Base-by-base conservation (phyloP, 2,329 filamentous ascomycete genomes). In the Fusarium sp. region DNA sequence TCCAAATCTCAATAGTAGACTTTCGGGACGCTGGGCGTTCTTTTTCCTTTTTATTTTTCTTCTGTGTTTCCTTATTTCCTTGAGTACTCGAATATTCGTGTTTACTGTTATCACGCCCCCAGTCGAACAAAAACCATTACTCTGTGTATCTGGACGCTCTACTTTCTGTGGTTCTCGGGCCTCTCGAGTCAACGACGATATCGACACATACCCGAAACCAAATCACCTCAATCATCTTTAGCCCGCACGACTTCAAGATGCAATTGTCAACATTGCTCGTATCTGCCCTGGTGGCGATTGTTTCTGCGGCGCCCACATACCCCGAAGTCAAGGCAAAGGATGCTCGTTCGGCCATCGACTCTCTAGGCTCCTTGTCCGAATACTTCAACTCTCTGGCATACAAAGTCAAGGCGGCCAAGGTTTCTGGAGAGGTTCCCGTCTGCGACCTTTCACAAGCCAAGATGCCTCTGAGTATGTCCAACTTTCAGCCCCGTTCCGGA, bases 381-480 rank as follows among this genome's bases (percentile, higher is more conserved):
- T 92, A 92, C 83, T 92, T 92, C 84, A 89, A 89, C 80, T 81
- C 89, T 75, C 80, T 92, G 70, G 89, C 89, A 32, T 71, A 81
- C 64, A 92, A 90, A 80, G 85, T 90, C 52, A 84, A 88, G 77
- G 81, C 83, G 32, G 85, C 84, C 64, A 87, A 84, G 78, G 70
- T 80, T 14, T 84, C 86, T 70, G 72, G 82, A 3, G 64, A 71
- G 8, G 81, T 85, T 13, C 87, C 88, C 1, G 76, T 83, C 32
- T 92, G 91, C 77, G 88, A 92, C 77, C 76, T 92, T 16, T 86
- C 86, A 64, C 84, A 84, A 35, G 89, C 89, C 2, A 78, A 82
- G 65, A 84, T 91, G 80, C 88, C 89, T 66, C 76, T 79, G 43
- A 80, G 89, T 89, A 80, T 78, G 87, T 80, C 41, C 20, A 14